phyloP scores from a whole-genome alignment of 2,329 filamentous ascomycete species.

The Calcarisporium arbuscula region DNA sequence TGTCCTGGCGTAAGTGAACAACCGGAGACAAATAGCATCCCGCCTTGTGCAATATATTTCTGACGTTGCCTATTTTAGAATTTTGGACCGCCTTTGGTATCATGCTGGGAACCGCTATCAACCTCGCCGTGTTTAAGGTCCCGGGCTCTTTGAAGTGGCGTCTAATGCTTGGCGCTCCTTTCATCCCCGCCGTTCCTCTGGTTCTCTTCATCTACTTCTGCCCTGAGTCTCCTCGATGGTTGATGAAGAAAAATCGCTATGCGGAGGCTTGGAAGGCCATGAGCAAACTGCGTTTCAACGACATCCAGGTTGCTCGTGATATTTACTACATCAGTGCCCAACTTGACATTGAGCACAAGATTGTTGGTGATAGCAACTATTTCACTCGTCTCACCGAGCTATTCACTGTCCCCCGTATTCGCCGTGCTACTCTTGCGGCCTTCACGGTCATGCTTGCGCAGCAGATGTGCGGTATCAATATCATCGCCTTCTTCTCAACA shows the following conservation, averaged over 20 bases:
- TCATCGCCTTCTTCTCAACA: conserved; percentile 51
- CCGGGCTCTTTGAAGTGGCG: conserved; percentile 49
- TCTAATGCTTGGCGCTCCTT: conserved; percentile 52
- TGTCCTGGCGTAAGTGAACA: conserved; percentile 59
- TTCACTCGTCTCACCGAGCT: conserved; percentile 40
- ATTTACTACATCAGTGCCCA: conserved; percentile 43
- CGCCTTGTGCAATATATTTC: conserved; percentile 3
- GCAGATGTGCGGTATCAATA: conserved; percentile 47
- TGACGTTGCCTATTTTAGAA: conserved; percentile 7
- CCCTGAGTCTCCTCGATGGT: conserved; percentile 56
- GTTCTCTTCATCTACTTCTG: conserved; percentile 53
- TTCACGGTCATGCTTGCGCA: conserved; percentile 73
- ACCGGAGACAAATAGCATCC: conserved; percentile 12
- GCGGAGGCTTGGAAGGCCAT: conserved; percentile 48
- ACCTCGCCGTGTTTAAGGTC: conserved; percentile 47
- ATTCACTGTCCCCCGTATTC: conserved; percentile 60
- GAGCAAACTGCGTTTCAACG: conserved; percentile 39
- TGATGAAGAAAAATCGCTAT: conserved; percentile 57
- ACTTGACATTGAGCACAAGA: conserved; percentile 23
- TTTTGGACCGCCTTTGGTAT: conserved; percentile 24
- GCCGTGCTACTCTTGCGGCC: conserved; percentile 66
- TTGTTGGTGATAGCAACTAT: conserved; percentile 20
- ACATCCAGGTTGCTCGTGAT: conserved; percentile 50
- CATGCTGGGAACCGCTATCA: conserved; percentile 41
- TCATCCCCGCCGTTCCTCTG: conserved; percentile 43